phyloP scores from a whole-genome alignment of 2,329 filamentous ascomycete species.

The Aureobasidium sp. region DNA sequence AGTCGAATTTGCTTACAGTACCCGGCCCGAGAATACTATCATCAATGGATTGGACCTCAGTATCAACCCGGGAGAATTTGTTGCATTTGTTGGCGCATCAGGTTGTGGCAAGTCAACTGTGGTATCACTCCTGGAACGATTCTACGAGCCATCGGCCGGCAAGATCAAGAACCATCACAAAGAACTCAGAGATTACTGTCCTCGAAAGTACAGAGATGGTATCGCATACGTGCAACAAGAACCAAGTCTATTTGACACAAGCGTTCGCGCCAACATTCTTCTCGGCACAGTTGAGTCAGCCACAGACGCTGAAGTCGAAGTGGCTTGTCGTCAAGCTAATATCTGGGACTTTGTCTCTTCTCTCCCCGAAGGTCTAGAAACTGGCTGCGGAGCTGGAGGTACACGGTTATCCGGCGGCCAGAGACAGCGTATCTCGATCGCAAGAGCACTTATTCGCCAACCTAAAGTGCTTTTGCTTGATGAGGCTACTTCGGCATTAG shows the following conservation, averaged over 20 bases:
- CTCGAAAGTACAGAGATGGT: conserved; percentile 28
- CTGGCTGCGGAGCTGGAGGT: conserved; percentile 37
- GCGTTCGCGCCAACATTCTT: conserved; percentile 37
- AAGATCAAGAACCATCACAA: conserved; percentile 33
- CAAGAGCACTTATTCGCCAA: conserved; percentile 37
- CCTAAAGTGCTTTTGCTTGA: conserved; percentile 37
- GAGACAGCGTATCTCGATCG: conserved; percentile 37
- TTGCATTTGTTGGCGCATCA: conserved; percentile 38
- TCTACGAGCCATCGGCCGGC: conserved; percentile 37
- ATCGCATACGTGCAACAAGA: conserved; percentile 41
- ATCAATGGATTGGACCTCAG: conserved; percentile 50
- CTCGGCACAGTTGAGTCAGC: conserved; percentile 28
- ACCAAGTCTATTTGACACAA: conserved; percentile 38
- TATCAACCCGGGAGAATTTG: conserved; percentile 33
- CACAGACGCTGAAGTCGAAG: conserved; percentile 26
- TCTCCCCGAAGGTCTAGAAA: conserved; percentile 55
- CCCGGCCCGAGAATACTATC: conserved; percentile 65
- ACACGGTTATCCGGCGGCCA: conserved; percentile 39
- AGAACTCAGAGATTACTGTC: conserved; percentile 33
- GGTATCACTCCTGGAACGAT: conserved; percentile 39
- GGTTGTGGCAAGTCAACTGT: conserved; percentile 39
- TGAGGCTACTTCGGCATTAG: conserved; percentile 37
- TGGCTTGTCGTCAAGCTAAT: conserved; percentile 36
- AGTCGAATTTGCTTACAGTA: conserved; percentile 58
- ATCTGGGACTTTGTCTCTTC: conserved; percentile 42